A percentile compares a stretch with the other conserved stretches of the same genome.
These are phyloP conservation scores for Trichomonas tenax DNA, from an alignment of 208 protist genomes.

Conservation along the genomic window DNA sequence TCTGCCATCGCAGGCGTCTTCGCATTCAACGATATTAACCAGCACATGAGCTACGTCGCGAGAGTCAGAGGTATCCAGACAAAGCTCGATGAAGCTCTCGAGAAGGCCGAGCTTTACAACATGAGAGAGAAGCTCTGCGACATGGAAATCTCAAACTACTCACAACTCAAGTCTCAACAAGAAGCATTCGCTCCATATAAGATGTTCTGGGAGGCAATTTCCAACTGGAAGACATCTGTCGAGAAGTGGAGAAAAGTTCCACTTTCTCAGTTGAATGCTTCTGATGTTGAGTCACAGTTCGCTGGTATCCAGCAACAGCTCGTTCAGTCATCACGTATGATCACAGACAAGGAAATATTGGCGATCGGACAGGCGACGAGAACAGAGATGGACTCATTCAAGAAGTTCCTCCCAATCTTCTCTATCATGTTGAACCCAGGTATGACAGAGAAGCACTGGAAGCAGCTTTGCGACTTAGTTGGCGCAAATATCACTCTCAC, in stretches of 20 bases:
- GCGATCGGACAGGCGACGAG: neutral
- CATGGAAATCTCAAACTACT: neutral
- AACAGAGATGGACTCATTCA: conserved; percentile 67
- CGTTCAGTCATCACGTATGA: neutral
- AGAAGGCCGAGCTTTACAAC: neutral
- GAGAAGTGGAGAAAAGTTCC: conserved; percentile 16
- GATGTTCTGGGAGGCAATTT: conserved; percentile 15
- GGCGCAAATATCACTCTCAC: conserved; percentile 40
- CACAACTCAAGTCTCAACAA: neutral
- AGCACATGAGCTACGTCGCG: neutral
- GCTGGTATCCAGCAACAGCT: neutral
- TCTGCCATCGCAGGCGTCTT: neutral
- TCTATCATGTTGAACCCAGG: conserved; percentile 70
- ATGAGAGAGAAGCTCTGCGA: conserved; percentile 13
- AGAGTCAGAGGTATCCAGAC: neutral
- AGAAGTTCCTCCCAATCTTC: conserved; percentile 79
- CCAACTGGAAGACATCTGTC: neutral
- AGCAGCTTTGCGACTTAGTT: conserved; percentile 32
- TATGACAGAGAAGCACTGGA: conserved; percentile 50
- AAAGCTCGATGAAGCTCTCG: neutral
- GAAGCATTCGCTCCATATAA: neutral
- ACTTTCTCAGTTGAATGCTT: neutral
- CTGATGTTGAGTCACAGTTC: conserved; percentile 18
- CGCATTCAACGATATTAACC: conserved; percentile 1
- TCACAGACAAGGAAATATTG: neutral